Base-by-base conservation (phyloP, 2,329 filamentous ascomycete species). In the Didymella keratinophila region DNA sequence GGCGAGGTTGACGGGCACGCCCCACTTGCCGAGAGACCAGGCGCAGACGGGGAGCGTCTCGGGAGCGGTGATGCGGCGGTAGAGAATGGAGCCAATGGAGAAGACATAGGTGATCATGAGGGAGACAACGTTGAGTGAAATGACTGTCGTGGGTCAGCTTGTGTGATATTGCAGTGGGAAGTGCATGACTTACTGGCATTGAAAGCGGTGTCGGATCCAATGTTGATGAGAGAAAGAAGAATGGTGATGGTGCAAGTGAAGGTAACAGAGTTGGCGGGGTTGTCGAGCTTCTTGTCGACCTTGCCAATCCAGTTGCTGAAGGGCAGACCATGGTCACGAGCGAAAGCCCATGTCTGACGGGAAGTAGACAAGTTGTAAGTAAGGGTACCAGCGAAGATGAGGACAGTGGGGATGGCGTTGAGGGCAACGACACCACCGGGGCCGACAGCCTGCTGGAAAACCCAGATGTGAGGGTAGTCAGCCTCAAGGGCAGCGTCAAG, bases 51-150 rank as follows among this genome's bases (percentile, higher is more conserved):
- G 76, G 6, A 81, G 71, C 6, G 75, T 70, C 47, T 76, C 71
- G 0, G 75, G 76, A 16, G 74, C 68, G 23, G 66, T 68, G 44
- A 79, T 61, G 41, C 78, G 75, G 34, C 76, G 71, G 60, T 75
- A 78, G 20, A 79, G 68, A 9, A 81, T 73, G 55, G 74, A 76
- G 52, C 74, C 74, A 54, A 80, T 79, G 20, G 69, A 73, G 53
- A 80, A 68, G 43, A 76, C 68, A 69, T 80, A 81, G 12, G 77
- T 78, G 10, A 73, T 75, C 71, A 80, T 74, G 6, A 78, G 64
- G 6, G 73, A 72, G 5, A 76, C 73, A 16, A 76, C 65, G 48
- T 72, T 72, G n/a, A 80, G 71, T 1, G 76, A 78, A 34, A 78
- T 74, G 56, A 80, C 71, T 74, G 41, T 14, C 11, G 6, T 41